Evolutionary conservation across 768 basidiomycete species (phyloP).

Genomic region (Amanita fuliginea): DNA sequence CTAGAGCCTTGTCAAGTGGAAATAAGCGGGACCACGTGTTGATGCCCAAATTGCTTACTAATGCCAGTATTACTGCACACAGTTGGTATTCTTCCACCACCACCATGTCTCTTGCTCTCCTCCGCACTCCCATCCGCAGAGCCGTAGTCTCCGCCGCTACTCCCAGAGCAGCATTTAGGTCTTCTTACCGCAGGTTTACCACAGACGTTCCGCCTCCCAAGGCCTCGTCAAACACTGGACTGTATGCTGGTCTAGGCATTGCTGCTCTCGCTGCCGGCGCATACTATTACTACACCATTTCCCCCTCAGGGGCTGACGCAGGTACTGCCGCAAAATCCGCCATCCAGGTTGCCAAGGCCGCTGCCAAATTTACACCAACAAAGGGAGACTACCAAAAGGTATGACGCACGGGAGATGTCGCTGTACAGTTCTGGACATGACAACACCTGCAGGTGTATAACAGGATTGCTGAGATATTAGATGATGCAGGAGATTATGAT

Average conservation of each 20-base stretch:
- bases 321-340: slow-evolving; percentile 49
- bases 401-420: not conserved
- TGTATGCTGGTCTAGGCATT: slow-evolving; percentile 54
- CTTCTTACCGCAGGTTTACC: slow-evolving; percentile 49
- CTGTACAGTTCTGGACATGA: not conserved
- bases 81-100: slow-evolving; percentile 9
- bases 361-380: slow-evolving; percentile 59
- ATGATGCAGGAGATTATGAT: slow-evolving; percentile 77
- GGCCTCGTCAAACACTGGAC: slow-evolving; percentile 40
- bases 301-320: slow-evolving; percentile 38
- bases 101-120: slow-evolving; percentile 46
- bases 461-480: slow-evolving; percentile 65
- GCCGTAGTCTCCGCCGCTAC: slow-evolving; percentile 24
- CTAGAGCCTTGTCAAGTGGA: too few species aligned
- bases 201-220: slow-evolving; percentile 28
- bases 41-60: not conserved
- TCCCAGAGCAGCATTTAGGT: slow-evolving; percentile 21
- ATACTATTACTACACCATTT: slow-evolving; percentile 48
- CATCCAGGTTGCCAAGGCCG: slow-evolving; percentile 50
- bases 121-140: slow-evolving; percentile 42
- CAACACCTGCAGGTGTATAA: slow-evolving; percentile 67
- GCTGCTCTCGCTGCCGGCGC: slow-evolving; percentile 48
- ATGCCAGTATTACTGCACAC: not conserved
- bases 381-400: slow-evolving; percentile 90
- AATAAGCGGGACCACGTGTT: not conserved